Evolutionary conservation across 1,139 yeast species (phyloP).

Genomic region (Zygoascus meyerae): DNA sequence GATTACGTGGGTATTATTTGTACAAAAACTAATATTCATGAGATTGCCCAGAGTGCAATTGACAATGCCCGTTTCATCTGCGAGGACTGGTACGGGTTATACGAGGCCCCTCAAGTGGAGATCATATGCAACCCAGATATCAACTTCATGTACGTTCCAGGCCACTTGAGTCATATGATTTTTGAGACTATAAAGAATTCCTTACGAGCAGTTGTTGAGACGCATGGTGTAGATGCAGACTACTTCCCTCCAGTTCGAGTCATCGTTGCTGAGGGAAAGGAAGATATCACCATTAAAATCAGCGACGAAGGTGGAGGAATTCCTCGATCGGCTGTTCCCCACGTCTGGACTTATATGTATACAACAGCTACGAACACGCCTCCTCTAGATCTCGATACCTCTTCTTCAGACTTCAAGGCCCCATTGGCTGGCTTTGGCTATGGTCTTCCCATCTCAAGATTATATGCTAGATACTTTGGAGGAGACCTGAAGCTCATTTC

Average conservation of each 20-base stretch:
- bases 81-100: slow-evolving; percentile 78
- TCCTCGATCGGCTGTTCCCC: slow-evolving; percentile 75
- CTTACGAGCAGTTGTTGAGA: slow-evolving; percentile 77
- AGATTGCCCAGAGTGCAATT: slow-evolving; percentile 76
- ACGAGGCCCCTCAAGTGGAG: slow-evolving; percentile 76
- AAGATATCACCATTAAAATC: slow-evolving; percentile 87
- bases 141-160: slow-evolving; percentile 82
- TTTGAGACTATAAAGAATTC: slow-evolving; percentile 83
- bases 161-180: slow-evolving; percentile 81
- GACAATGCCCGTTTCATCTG: slow-evolving; percentile 84
- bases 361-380: slow-evolving; percentile 81
- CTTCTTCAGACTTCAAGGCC: slow-evolving; percentile 58
- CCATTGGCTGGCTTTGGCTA: slow-evolving; percentile 96
- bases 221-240: slow-evolving; percentile 52
- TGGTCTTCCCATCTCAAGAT: slow-evolving; percentile 79
- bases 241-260: slow-evolving; percentile 80
- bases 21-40: slow-evolving; percentile 71
- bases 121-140: slow-evolving; percentile 66
- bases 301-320: slow-evolving; percentile 96
- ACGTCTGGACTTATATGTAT: slow-evolving; percentile 87
- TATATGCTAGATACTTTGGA: slow-evolving; percentile 86
- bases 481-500: slow-evolving; percentile 83
- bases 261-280: slow-evolving; percentile 85
- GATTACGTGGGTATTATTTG: slow-evolving; percentile 82
- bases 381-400: slow-evolving; percentile 51